Percentiles rank a stretch among this genome's conserved stretches.
Evolutionary conservation across 2,329 filamentous ascomycete species (phyloP).

Genomic region (Monosporascus sp.): DNA sequence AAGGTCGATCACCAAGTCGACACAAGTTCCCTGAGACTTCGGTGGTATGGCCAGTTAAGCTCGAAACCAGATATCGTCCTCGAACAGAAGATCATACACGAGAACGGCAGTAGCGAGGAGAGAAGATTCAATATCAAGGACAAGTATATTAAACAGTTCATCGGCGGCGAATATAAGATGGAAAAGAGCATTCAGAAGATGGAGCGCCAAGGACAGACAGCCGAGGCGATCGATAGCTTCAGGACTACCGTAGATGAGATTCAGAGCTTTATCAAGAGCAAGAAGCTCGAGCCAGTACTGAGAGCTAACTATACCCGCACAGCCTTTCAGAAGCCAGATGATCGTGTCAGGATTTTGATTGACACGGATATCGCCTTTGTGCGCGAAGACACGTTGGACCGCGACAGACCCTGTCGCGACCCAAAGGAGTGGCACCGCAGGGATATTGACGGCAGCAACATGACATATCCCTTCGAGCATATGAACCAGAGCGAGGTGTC

Average conservation of each 20-base stretch:
- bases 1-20: conserved; percentile 75
- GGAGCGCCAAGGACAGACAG: conserved; percentile 66
- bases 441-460: conserved; percentile 77
- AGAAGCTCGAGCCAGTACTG: conserved; percentile 75
- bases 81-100: conserved; percentile 82
- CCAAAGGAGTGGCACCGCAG: conserved; percentile 84
- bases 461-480: conserved; percentile 81
- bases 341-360: conserved; percentile 84
- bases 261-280: conserved; percentile 71
- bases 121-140: conserved; percentile 82
- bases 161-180: conserved; percentile 83
- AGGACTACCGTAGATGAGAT: conserved; percentile 70
- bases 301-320: conserved; percentile 91
- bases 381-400: conserved; percentile 69
- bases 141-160: conserved; percentile 85
- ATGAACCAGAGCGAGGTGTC: conserved; percentile 89
- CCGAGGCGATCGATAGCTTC: conserved; percentile 62
- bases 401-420: conserved; percentile 80
- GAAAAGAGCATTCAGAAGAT: conserved; percentile 88
- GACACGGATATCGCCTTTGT: conserved; percentile 92
- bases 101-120: conserved; percentile 73
- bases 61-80: conserved; percentile 75
- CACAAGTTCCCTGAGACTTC: conserved; percentile 75
- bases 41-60: conserved; percentile 86
- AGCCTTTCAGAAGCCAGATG: conserved; percentile 94